Conservation (phyloP, 495 filamentous ascomycete genomes). For the Xylaria sp. region DNA sequence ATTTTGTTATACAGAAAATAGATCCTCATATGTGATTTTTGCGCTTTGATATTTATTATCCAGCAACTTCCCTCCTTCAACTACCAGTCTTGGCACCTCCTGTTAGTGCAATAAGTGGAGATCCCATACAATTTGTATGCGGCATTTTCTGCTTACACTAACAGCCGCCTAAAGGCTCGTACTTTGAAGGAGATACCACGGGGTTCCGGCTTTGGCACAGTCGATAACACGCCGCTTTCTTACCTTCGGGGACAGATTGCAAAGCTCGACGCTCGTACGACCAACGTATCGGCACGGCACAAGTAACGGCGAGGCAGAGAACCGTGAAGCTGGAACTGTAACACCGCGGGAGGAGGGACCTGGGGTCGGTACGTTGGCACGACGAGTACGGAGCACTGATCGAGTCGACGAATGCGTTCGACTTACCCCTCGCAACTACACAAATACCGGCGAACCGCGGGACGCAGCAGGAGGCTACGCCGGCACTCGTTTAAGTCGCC, state of each 20-base stretch:
- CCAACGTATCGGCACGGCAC: no score
- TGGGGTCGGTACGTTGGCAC: no score
- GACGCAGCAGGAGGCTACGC: not conserved
- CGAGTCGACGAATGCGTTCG: not conserved
- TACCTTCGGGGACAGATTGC: conserved; percentile 10
- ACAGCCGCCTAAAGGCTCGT: not conserved
- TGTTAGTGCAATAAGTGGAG: conserved; percentile 7
- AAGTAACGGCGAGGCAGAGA: no score
- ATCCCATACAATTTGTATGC: conserved; percentile 13
- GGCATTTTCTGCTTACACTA: not conserved
- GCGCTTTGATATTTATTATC: no score
- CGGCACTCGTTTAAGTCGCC: conserved; percentile 2
- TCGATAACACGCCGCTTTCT: conserved; percentile 2
- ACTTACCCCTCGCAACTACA: not conserved
- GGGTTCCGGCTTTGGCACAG: conserved; percentile 18
- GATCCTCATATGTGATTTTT: no score
- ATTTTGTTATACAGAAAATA: no score
- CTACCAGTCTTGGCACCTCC: conserved; percentile 16
- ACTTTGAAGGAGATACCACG: not conserved
- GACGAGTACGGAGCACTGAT: not conserved
- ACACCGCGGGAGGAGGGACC: no score
- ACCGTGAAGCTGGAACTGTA: no score
- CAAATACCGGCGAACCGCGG: not conserved
- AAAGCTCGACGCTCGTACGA: not conserved
- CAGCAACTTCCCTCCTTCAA: conserved; percentile 6